Conservation (phyloP, 2,329 filamentous ascomycete species). For the Chalaropsis thielavioides region DNA sequence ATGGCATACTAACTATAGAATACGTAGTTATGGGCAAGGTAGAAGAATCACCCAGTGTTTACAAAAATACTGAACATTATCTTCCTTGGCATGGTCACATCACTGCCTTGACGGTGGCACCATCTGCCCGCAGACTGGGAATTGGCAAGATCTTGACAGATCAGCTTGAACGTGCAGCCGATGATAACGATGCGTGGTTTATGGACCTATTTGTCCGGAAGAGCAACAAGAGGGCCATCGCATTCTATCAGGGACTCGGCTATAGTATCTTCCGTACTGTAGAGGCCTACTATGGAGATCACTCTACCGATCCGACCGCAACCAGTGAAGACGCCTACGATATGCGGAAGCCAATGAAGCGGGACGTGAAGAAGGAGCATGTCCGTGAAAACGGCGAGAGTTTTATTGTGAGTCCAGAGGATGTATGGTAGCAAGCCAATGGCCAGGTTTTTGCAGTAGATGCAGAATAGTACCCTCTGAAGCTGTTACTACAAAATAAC, state of each 20-base stretch:
- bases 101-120: conserved; percentile 84
- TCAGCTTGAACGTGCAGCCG: conserved; percentile 66
- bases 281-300: conserved; percentile 84
- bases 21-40: conserved; percentile 87
- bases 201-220: conserved; percentile 87
- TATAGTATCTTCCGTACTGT: conserved; percentile 85
- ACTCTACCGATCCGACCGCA: conserved; percentile 48
- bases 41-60: conserved; percentile 66
- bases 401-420: conserved; percentile 61
- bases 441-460: background rate
- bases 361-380: conserved; percentile 63
- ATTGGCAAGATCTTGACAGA: conserved; percentile 73
- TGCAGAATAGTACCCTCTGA: no score
- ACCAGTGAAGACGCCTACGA: conserved; percentile 79
- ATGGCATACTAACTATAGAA: background rate
- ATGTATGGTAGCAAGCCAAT: conserved; percentile 55
- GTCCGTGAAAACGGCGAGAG: conserved; percentile 68
- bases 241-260: conserved; percentile 79
- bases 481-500: no score
- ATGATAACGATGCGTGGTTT: conserved; percentile 80
- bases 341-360: conserved; percentile 82
- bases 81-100: conserved; percentile 99
- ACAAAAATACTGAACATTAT: conserved; percentile 69
- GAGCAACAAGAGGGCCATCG: conserved; percentile 75
- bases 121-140: conserved; percentile 69